These are phyloP conservation scores for Dipteronia sinensis DNA, from an alignment of 345 rosid genomes.

Conservation along the genomic window DNA sequence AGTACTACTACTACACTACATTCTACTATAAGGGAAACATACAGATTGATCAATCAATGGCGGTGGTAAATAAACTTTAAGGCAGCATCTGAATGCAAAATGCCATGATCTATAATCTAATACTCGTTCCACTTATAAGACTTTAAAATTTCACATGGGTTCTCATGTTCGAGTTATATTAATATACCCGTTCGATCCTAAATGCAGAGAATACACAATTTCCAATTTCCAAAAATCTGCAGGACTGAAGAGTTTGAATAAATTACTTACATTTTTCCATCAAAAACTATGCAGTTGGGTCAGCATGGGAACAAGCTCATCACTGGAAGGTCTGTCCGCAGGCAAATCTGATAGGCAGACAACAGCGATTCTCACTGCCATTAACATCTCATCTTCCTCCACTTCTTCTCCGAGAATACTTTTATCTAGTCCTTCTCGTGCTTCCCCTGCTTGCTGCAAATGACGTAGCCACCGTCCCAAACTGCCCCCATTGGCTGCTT, in stretches of 20 bases:
- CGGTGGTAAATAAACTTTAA: too few species aligned
- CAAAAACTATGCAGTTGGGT: conserved; percentile 93
- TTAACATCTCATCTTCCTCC: conserved; percentile 96
- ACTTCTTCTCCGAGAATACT: conserved; percentile 86
- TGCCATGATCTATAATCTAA: neutral
- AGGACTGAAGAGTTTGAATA: neutral
- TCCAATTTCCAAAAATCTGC: conserved; percentile 23
- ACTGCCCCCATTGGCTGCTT: conserved; percentile 62
- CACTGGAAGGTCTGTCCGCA: conserved; percentile 89
- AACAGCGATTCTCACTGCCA: conserved; percentile 90
- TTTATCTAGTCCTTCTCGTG: conserved; percentile 76
- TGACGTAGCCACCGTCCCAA: conserved; percentile 82
- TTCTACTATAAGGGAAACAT: neutral
- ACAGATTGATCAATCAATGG: neutral
- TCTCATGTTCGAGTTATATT: neutral
- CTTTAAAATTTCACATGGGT: conserved; percentile 1
- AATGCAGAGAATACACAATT: conserved; percentile 6
- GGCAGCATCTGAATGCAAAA: conserved; percentile 3
- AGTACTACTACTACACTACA: neutral
- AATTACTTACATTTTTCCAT: conserved; percentile 35
- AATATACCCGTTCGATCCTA: neutral
- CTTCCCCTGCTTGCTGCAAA: conserved; percentile 88
- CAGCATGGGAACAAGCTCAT: conserved; percentile 91
- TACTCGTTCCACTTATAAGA: neutral
- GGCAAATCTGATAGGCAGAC: conserved; percentile 87